A percentile compares a stretch with the other conserved stretches of the same genome.
phyloP scores from a whole-genome alignment of 805 yeast species.

The Pachysolen tannophilus region DNA sequence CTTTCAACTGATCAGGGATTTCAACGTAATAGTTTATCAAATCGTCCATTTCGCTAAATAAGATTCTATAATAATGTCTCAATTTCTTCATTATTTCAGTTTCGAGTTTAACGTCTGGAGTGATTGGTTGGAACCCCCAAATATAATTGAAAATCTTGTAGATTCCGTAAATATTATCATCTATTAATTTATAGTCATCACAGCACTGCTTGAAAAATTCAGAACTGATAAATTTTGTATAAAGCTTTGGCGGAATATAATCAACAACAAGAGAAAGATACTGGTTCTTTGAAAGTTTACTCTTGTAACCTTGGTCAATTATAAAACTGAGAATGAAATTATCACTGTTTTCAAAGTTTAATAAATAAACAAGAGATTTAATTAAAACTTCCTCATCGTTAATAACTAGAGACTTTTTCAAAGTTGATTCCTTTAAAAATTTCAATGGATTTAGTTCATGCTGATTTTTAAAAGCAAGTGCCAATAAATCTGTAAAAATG shows the following conservation, averaged over 20 bases:
- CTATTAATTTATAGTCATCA: conserved; percentile 25
- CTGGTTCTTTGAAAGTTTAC: conserved; percentile 17
- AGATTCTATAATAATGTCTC: conserved; percentile 20
- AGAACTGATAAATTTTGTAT: conserved; percentile 13
- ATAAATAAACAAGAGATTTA: not conserved
- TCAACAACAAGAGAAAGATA: conserved; percentile 25
- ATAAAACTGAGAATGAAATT: conserved; percentile 17
- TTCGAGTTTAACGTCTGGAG: too few relatives aligned
- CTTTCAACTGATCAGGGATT: conserved; percentile 20
- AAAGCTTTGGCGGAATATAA: conserved; percentile 14
- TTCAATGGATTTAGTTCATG: conserved; percentile 18
- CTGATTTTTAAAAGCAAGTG: too few relatives aligned
- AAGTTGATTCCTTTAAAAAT: conserved; percentile 19
- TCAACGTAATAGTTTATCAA: conserved; percentile 25
- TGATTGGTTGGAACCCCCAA: too few relatives aligned
- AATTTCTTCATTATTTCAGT: conserved; percentile 15
- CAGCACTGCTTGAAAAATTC: conserved; percentile 21
- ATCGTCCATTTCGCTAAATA: conserved; percentile 25
- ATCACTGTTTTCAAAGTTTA: not conserved
- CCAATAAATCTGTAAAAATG: too few relatives aligned
- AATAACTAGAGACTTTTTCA: conserved; percentile 19
- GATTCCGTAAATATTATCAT: conserved; percentile 27
- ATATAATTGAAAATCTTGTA: conserved; percentile 18
- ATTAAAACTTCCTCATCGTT: conserved; percentile 6
- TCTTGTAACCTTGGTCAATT: conserved; percentile 24